Base-by-base conservation (phyloP, 75 land plant species). In the Ceratopteris richardii region DNA sequence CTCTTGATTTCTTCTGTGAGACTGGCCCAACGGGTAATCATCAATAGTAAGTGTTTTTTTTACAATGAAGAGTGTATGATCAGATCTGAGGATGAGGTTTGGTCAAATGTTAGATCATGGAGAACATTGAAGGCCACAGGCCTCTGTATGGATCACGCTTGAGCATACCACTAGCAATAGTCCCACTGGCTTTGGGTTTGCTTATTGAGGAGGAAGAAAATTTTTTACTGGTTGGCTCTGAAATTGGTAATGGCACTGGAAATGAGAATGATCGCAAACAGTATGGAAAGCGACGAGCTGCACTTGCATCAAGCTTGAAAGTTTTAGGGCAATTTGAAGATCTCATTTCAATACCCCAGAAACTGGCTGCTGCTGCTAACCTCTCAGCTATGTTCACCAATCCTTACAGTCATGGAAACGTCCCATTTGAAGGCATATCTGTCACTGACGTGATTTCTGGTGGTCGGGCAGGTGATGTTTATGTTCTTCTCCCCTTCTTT, bases 201-300 rank as follows among this genome's bases (percentile, higher is more conserved):
- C 70, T 93, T n/a, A 80, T 93, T 68, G 87, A 85, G 47, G 97
- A 92, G 59, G 90, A 93, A 62, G 85, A 88, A 23, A 67, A 56
- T 26, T n/a, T 11, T 17, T 30, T 44, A 30, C 27, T 21, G 31
- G 21, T 11, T 29, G 50, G 19, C 41, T 68, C 60, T 54, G 81
- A 74, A 61, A 41, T 50, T 27, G 79, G 69, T 62, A 14, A 37
- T 19, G 61, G 62, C 10, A 51, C 58, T 21, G 63, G 55, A 62
- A 75, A 79, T 40, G 68, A 68, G 44, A 81, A 79, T 51, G 83
- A 84, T 23, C 64, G 62, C 48, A 31, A 71, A 57, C 37, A 56
- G 18, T 26, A 37, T 21, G 86, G 82, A 24, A 71, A 60, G 51
- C 72, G 82, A 24, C 88, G 86, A 19, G 73, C 76, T 25, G 98